These are phyloP conservation scores for Colletotrichum eleusines DNA, from an alignment of 2,329 filamentous ascomycete species.

Conservation along the genomic window DNA sequence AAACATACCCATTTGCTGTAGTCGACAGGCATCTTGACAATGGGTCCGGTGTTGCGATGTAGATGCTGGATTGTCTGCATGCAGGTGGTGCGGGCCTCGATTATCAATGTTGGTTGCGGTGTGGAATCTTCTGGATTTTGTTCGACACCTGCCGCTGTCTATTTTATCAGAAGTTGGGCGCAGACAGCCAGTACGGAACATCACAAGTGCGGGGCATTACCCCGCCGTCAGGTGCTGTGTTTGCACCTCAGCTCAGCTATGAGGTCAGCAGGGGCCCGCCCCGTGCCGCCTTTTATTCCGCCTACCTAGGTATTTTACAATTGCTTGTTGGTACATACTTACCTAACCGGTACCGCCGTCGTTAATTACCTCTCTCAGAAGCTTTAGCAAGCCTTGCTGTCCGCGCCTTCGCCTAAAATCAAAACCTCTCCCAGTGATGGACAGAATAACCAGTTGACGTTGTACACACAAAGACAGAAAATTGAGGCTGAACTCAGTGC, in stretches of 20 bases:
- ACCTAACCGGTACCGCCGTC: background rate
- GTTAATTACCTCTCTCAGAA: no score
- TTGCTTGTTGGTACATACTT: no score
- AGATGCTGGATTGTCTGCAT: slow-evolving; percentile 1
- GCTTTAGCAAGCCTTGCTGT: no score
- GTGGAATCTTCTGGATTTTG: slow-evolving; percentile 43
- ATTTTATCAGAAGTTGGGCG: slow-evolving; percentile 10
- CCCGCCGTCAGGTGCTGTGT: slow-evolving; percentile 19
- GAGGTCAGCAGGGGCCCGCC: slow-evolving; percentile 18
- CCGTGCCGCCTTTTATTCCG: no score
- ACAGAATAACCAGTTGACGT: background rate
- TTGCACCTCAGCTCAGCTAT: slow-evolving; percentile 22
- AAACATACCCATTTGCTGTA: slow-evolving; percentile 77
- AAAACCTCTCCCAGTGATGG: background rate
- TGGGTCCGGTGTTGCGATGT: slow-evolving; percentile 36
- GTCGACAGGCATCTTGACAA: slow-evolving; percentile 62
- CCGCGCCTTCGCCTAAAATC: background rate
- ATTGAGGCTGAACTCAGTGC: background rate
- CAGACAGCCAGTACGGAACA: slow-evolving; percentile 28
- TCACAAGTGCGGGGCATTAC: slow-evolving; percentile 40
- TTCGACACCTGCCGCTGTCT: background rate
- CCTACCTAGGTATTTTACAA: no score
- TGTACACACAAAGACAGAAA: background rate
- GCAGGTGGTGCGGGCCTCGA: slow-evolving; percentile 17
- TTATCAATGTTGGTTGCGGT: slow-evolving; percentile 8